Evolutionary conservation across 495 filamentous ascomycete genomes (phyloP).

Genomic region (Evernia prunastri): DNA sequence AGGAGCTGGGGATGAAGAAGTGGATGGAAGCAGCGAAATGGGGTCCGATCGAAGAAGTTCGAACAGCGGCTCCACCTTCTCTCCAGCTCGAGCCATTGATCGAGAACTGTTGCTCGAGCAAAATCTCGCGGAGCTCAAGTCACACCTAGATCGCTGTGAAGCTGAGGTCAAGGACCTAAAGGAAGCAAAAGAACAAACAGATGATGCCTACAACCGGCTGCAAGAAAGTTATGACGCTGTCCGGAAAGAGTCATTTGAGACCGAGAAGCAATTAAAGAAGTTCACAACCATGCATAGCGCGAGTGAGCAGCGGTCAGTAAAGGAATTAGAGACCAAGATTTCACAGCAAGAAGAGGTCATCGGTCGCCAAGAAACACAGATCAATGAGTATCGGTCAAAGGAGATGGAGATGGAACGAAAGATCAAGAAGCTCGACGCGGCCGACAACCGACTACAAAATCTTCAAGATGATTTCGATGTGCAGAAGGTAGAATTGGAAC

Average conservation of each 20-base stretch:
- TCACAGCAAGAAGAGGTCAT: constrained; percentile 53
- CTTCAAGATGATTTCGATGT: constrained; percentile 63
- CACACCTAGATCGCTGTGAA: constrained; percentile 44
- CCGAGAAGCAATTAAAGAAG: constrained; percentile 43
- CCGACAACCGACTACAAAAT: constrained; percentile 45
- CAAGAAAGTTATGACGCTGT: constrained; percentile 46
- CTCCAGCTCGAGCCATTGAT: constrained; percentile 38
- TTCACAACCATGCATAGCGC: constrained; percentile 32
- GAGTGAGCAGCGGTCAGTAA: constrained; percentile 23
- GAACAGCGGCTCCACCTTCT: constrained; percentile 2
- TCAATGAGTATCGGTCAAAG: constrained; percentile 37
- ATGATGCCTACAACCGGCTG: constrained; percentile 45
- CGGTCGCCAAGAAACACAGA: constrained; percentile 49
- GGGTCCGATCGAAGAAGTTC: constrained; percentile 7
- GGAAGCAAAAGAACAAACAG: constrained; percentile 42
- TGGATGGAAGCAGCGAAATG: background rate
- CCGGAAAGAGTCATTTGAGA: constrained; percentile 41
- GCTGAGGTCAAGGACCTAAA: constrained; percentile 49
- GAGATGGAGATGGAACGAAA: constrained; percentile 30
- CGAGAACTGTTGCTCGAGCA: constrained; percentile 49
- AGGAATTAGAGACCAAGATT: constrained; percentile 41
- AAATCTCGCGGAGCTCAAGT: constrained; percentile 45
- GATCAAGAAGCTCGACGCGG: constrained; percentile 19
- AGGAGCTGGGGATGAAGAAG: constrained; percentile 11
- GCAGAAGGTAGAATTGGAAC: constrained; percentile 64